Evolutionary conservation across 169 alveolate genomes (phyloP).

Genomic region (Eimeria tenella): DNA sequence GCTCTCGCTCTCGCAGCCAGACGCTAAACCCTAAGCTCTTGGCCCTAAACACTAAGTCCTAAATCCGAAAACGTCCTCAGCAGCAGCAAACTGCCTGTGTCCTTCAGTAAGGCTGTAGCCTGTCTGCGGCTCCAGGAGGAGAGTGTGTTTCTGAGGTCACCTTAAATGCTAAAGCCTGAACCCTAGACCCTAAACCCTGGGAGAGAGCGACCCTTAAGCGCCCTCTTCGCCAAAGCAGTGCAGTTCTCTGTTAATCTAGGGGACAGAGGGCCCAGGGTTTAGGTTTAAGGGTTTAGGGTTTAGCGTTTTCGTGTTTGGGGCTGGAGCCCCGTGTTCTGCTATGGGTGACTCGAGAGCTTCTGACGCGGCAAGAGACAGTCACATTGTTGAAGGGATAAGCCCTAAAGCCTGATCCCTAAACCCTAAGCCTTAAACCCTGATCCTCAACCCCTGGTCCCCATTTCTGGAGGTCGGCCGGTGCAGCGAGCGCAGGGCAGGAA

Average conservation of each 20-base stretch:
- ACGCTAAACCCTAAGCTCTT: neutral
- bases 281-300: neutral
- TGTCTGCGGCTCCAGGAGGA: too few relatives aligned
- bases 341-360: neutral
- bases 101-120: too few relatives aligned
- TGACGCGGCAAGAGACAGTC: neutral
- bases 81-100: neutral
- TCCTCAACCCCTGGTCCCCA: neutral
- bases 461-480: neutral
- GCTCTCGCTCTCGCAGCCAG: neutral
- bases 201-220: neutral
- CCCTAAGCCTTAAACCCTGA: conserved; percentile 27
- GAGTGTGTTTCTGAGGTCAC: too few relatives aligned
- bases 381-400: neutral
- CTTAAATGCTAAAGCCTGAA: neutral
- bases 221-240: neutral
- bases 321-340: neutral
- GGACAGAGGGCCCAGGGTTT: too few relatives aligned
- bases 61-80: neutral
- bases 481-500: neutral
- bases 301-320: conserved; percentile 11
- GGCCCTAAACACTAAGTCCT: neutral
- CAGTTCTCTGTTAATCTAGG: neutral
- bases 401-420: conserved; percentile 26
- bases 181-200: conserved; percentile 19